These are phyloP conservation scores for Penicillium canariense DNA, from an alignment of 495 filamentous ascomycete species.

Conservation along the genomic window DNA sequence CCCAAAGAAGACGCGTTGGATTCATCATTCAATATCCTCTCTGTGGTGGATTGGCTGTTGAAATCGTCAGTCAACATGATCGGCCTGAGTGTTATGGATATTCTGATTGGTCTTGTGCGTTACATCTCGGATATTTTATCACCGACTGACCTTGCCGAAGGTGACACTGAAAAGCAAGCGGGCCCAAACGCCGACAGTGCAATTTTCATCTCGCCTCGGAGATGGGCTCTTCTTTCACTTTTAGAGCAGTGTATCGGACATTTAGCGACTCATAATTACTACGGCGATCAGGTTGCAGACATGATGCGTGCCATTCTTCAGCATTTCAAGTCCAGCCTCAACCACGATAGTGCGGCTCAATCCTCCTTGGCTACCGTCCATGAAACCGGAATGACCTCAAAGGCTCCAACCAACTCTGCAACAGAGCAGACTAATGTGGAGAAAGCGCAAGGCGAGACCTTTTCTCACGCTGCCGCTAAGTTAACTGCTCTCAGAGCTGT, in stretches of 20 bases:
- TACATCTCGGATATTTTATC: conserved; percentile 72
- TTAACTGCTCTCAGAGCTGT: conserved; percentile 75
- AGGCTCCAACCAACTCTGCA: conserved; percentile 1
- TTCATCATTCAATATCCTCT: conserved; percentile 68
- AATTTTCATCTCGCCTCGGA: conserved; percentile 38
- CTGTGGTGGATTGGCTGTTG: conserved; percentile 74
- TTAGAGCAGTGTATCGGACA: conserved; percentile 77
- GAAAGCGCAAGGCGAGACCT: conserved; percentile 45
- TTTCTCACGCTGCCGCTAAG: conserved; percentile 70
- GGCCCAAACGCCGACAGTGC: conserved; percentile 8
- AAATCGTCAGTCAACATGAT: conserved; percentile 89
- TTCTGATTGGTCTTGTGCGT: conserved; percentile 74
- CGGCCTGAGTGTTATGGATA: conserved; percentile 89
- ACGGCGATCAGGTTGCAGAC: conserved; percentile 88
- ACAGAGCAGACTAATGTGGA: conserved; percentile 23
- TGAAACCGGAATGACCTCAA: conserved; percentile 21
- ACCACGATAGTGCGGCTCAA: conserved; percentile 33
- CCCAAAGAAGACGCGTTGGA: conserved; percentile 64
- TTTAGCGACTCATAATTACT: conserved; percentile 91
- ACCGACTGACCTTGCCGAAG: conserved; percentile 51
- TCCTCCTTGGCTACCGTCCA: conserved; percentile 44
- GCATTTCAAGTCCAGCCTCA: conserved; percentile 65
- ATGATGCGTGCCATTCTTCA: conserved; percentile 79
- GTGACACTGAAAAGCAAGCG: conserved; percentile 20
- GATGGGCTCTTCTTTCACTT: conserved; percentile 57